phyloP scores from a whole-genome alignment of 75 land plant species.

The Selaginella moellendorffii region DNA sequence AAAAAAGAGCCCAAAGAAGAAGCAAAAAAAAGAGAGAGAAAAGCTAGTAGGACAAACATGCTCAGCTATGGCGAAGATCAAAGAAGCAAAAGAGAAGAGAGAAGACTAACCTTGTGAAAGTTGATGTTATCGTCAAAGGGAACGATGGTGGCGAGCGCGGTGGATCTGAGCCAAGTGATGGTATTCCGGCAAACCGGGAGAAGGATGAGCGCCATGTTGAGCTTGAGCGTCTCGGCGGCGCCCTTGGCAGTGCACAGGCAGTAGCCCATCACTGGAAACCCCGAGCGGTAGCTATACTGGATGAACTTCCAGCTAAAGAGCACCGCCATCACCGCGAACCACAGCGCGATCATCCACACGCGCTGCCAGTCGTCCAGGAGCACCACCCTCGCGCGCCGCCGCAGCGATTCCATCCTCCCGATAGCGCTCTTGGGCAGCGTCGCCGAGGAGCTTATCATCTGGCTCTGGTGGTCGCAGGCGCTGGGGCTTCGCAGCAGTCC shows the following conservation, averaged over 20 bases:
- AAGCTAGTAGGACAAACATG: no score
- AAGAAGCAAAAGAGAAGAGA: no score
- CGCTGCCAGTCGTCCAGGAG: not conserved
- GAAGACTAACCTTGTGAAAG: slow-evolving; percentile 1
- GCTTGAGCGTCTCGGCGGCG: slow-evolving; percentile 8
- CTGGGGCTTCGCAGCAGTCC: slow-evolving; percentile 3
- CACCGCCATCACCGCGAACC: not conserved
- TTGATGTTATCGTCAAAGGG: slow-evolving; percentile 7
- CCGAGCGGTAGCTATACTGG: not conserved
- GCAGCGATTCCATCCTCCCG: not conserved
- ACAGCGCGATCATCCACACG: not conserved
- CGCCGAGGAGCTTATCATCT: not conserved
- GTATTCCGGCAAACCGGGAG: slow-evolving; percentile 8
- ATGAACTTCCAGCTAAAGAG: not conserved
- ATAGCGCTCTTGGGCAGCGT: not conserved
- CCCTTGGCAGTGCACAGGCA: slow-evolving; percentile 6
- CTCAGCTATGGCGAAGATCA: no score
- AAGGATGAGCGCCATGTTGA: not conserved
- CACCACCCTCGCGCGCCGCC: not conserved
- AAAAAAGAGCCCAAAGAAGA: no score
- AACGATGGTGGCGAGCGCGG: not conserved
- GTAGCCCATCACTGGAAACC: slow-evolving; percentile 5
- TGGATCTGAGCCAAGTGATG: slow-evolving; percentile 9
- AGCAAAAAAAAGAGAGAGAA: no score
- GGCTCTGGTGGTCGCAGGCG: not conserved